A percentile compares a stretch with the other conserved stretches of the same genome.
Evolutionary conservation across 176 grass and related monocot genomes (phyloP).

Genomic region (sorghum (Sorghum bicolor)): DNA sequence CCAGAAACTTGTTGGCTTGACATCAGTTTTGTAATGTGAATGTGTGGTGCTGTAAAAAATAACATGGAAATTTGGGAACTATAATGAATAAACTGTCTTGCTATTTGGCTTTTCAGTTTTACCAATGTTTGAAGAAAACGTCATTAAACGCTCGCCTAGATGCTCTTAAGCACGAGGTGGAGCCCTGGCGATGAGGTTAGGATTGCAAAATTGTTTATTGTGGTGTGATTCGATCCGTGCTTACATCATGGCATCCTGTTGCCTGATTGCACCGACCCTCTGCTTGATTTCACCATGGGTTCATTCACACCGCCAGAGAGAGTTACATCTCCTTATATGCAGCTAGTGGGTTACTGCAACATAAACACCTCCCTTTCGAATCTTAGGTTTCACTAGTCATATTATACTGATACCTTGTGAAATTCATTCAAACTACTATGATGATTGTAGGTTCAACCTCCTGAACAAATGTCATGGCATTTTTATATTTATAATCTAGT

Average conservation of each 20-base stretch:
- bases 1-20: neutral
- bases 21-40: neutral
- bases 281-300: neutral
- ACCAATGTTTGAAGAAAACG: neutral
- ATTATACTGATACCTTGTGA: constrained; percentile 11
- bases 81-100: constrained; percentile 2
- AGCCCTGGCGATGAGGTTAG: neutral
- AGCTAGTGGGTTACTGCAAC: neutral
- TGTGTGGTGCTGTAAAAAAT: neutral
- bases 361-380: neutral
- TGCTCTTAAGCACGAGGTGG: neutral
- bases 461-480: neutral
- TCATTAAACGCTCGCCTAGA: neutral
- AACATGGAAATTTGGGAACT: neutral
- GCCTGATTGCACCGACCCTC: neutral
- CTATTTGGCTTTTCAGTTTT: constrained; percentile 11
- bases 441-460: neutral
- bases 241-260: neutral
- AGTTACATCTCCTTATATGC: neutral
- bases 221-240: neutral
- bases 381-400: neutral
- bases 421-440: neutral
- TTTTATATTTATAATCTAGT: neutral
- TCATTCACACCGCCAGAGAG: neutral
- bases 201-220: neutral